Base-by-base conservation (phyloP, 495 filamentous ascomycete species). In the Aspergillus indologenus region DNA sequence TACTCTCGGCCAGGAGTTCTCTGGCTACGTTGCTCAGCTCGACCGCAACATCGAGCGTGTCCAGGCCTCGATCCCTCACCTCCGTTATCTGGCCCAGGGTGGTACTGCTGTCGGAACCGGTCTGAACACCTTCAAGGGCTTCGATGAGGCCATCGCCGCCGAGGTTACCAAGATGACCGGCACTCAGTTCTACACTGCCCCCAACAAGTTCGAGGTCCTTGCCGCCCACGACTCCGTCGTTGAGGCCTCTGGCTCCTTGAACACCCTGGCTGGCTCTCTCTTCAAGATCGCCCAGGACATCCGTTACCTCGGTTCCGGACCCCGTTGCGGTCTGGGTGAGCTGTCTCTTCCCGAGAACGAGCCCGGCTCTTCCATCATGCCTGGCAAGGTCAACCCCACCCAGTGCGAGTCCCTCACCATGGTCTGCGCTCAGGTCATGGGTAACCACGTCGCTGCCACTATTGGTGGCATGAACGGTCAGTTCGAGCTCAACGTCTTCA, bases 251-350 rank as follows among this genome's bases (percentile, higher is more conserved):
- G 94, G 95, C 42, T 85, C 90, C 53, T 84, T 98, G 51, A 98
- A 98, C 80, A 98, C 94, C 19, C 84, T 98, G 34, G 92, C 95
- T 18, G 79, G 80, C 57, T 97, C 92, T 18, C 85, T 98, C 44
- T 96, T 91, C 86, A 98, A 98, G 82, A 97, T 98, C 64, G 94
- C 95, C 26, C 92, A 98, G 78, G 94, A 98, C 69, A 89, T 98
- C 68, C 88, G 94, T 61, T 98, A 95, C 79, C 89, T 98, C 19
- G 94, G 95, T 55, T 96, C 90, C 62, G 94, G 94, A 11, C 94
- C 94, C 44, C 89, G 94, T 53, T 98, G 94, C 77, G 94, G 94
- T 64, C 86, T 98, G 12, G 93, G 91, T 54, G 94, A 98, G 78
- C 84, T 98, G 48, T 81, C 79, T 61, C 85, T 98, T 23, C 94